Percentiles rank a stretch among this genome's conserved stretches.
Conservation (phyloP, 2,329 filamentous ascomycete genomes). For the Phyllosticta citrichinensis region DNA sequence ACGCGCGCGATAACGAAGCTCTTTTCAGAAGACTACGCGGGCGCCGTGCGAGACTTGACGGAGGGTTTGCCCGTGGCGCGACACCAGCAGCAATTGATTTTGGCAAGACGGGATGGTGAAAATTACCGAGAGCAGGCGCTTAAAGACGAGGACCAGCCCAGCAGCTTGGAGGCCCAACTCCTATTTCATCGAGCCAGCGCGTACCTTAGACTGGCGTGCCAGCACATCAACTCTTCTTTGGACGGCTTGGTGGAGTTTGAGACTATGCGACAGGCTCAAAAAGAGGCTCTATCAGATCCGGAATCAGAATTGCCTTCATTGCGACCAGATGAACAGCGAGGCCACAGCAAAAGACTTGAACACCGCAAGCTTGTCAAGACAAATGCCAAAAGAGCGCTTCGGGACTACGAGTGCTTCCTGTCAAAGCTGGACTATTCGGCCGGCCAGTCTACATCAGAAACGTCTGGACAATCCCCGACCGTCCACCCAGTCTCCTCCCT, state of each 20-base stretch:
- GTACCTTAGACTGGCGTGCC: conserved; percentile 62
- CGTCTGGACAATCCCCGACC: conserved; percentile 13
- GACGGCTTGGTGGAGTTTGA: conserved; percentile 34
- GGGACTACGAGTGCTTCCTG: conserved; percentile 65
- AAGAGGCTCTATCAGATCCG: conserved; percentile 15
- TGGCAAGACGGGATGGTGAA: conserved; percentile 33
- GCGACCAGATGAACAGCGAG: conserved; percentile 38
- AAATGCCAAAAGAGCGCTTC: conserved; percentile 64
- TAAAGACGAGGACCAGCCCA: conserved; percentile 58
- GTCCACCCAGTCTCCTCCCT: conserved; percentile 52
- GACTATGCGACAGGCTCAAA: conserved; percentile 18
- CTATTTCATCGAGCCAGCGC: conserved; percentile 66
- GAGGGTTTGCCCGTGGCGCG: conserved; percentile 50
- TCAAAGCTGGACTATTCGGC: conserved; percentile 71
- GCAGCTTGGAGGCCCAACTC: conserved; percentile 63
- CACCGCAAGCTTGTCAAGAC: conserved; percentile 60
- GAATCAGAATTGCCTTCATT: conserved; percentile 24
- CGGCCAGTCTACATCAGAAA: conserved; percentile 28
- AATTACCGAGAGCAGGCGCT: conserved; percentile 28
- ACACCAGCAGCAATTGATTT: conserved; percentile 43
- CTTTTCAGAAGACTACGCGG: conserved; percentile 64
- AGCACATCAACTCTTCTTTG: conserved; percentile 51
- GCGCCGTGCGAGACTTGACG: conserved; percentile 61
- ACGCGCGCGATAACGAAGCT: conserved; percentile 65
- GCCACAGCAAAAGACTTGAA: conserved; percentile 41